Conservation (phyloP, 768 basidiomycete species). For the Suillus discolor region DNA sequence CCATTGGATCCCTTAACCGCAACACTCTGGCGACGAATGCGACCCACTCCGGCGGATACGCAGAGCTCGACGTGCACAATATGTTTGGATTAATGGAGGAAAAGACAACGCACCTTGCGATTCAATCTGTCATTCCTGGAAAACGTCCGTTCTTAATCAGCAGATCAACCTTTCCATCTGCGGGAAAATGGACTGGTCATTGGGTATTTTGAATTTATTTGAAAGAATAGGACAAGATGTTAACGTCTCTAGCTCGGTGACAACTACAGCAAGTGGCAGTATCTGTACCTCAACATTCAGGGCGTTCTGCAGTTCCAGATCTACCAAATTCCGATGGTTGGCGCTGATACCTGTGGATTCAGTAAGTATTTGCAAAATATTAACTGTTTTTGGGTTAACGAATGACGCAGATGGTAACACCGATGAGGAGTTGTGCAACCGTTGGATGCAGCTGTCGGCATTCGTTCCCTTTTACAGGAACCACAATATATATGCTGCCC, state of each 20-base stretch:
- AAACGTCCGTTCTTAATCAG: conserved; percentile 73
- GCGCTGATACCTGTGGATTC: conserved; percentile 62
- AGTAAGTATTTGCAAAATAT: conserved; percentile 18
- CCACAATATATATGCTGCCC: conserved; percentile 66
- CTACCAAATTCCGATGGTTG: conserved; percentile 84
- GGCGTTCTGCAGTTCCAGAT: conserved; percentile 83
- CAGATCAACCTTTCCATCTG: conserved; percentile 68
- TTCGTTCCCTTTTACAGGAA: conserved; percentile 85
- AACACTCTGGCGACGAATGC: conserved; percentile 72
- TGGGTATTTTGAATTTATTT: conserved; percentile 45
- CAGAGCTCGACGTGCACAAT: conserved; percentile 71
- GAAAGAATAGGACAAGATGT: conserved; percentile 6
- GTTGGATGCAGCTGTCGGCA: conserved; percentile 87
- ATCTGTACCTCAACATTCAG: conserved; percentile 70
- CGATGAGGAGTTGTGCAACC: conserved; percentile 78
- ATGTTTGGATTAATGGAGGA: conserved; percentile 75
- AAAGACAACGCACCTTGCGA: conserved; percentile 60
- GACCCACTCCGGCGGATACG: conserved; percentile 62
- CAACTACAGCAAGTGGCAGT: conserved; percentile 75
- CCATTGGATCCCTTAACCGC: conserved; percentile 50
- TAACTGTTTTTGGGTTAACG: neutral
- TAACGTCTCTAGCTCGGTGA: conserved; percentile 59
- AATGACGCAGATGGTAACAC: conserved; percentile 44
- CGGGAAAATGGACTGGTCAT: conserved; percentile 73
- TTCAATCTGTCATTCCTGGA: conserved; percentile 54